Percentiles rank a stretch among this genome's conserved stretches.
These are phyloP conservation scores for Lasiosphaeria ovina DNA, from an alignment of 495 filamentous ascomycete genomes.

Conservation along the genomic window DNA sequence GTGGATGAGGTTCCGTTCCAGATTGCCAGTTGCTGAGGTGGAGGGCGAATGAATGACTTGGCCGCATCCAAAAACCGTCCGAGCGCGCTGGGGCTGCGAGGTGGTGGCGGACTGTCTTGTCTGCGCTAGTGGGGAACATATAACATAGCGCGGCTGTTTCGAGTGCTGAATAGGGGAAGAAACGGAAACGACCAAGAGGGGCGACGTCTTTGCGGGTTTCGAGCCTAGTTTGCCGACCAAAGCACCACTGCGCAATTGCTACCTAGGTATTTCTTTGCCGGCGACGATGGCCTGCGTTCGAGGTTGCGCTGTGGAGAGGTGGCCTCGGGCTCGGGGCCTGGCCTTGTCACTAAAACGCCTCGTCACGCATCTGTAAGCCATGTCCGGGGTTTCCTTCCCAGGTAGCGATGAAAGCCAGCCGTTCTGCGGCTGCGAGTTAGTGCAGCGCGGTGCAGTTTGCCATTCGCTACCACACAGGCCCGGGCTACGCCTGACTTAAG, in stretches of 20 bases:
- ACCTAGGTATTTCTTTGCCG: too few relatives aligned
- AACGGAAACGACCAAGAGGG: not conserved
- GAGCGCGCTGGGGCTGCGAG: not conserved
- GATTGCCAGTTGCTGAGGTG: not conserved
- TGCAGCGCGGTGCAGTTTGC: not conserved
- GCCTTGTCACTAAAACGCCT: not conserved
- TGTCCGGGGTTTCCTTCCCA: too few relatives aligned
- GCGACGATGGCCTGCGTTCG: not conserved
- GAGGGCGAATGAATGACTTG: constrained; percentile 6
- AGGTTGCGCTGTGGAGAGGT: constrained; percentile 11
- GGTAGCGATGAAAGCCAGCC: not conserved
- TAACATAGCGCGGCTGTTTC: not conserved
- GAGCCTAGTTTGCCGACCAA: not conserved
- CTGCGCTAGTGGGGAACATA: not conserved
- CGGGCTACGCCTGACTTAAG: not conserved
- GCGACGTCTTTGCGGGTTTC: not conserved
- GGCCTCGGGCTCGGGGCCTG: constrained; percentile 4
- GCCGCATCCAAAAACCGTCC: not conserved
- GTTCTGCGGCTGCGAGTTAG: not conserved
- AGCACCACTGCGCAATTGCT: not conserved
- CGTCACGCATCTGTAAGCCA: not conserved
- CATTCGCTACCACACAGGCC: constrained; percentile 2
- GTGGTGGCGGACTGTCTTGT: not conserved
- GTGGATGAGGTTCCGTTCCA: too few relatives aligned
- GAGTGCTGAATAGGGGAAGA: not conserved